These are phyloP conservation scores for Penicillium chermesinum DNA, from an alignment of 495 filamentous ascomycete genomes.

Conservation along the genomic window DNA sequence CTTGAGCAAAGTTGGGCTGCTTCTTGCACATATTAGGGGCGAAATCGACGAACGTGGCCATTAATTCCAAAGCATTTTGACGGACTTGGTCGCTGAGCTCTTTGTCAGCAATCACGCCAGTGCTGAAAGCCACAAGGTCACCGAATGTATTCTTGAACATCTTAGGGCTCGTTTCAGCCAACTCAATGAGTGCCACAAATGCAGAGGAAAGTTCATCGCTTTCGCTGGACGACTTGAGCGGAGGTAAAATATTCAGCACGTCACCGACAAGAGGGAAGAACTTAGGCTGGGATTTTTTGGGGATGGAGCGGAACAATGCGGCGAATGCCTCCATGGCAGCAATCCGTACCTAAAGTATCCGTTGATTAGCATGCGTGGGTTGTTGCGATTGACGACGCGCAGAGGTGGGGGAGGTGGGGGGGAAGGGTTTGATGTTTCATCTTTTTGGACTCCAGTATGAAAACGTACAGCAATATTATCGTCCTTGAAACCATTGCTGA, in stretches of 20 bases:
- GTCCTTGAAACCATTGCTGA: constrained; percentile 89
- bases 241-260: constrained; percentile 86
- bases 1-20: constrained; percentile 77
- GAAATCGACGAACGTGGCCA: constrained; percentile 98
- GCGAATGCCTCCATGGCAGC: constrained; percentile 96
- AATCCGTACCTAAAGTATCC: constrained; percentile 64
- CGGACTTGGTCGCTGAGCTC: constrained; percentile 83
- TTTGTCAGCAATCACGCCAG: constrained; percentile 92
- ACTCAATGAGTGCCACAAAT: constrained; percentile 83
- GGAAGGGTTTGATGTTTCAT: too few species aligned
- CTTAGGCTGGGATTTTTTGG: constrained; percentile 78
- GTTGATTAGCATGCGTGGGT: background rate
- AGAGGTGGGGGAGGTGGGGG: too few species aligned
- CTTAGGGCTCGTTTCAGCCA: constrained; percentile 83
- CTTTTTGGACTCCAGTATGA: too few species aligned
- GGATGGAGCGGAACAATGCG: constrained; percentile 85
- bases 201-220: constrained; percentile 86
- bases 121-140: constrained; percentile 84
- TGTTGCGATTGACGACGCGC: too few species aligned
- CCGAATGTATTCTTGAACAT: constrained; percentile 96
- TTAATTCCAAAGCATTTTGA: constrained; percentile 92
- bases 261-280: constrained; percentile 83
- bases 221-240: constrained; percentile 83
- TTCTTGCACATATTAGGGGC: constrained; percentile 91
- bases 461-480: constrained; percentile 68